Conservation (phyloP, 2,329 filamentous ascomycete species). For the Ophiostoma piceae region DNA sequence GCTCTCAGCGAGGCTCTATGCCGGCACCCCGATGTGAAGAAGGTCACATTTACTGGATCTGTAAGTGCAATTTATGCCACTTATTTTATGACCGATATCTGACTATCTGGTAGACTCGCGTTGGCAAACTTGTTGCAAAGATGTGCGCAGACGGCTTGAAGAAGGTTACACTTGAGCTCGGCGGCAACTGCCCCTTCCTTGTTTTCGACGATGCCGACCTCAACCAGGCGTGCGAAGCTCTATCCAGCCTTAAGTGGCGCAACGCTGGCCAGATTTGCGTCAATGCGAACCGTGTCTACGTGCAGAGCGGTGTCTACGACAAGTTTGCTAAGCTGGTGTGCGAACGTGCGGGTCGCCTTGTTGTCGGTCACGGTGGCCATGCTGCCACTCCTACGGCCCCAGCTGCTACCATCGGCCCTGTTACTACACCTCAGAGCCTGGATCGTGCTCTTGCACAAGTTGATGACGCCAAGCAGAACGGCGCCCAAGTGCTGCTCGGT, state of each 20-base stretch:
- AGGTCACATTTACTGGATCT: conserved; percentile 69
- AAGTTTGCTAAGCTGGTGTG: conserved; percentile 55
- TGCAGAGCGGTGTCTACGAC: conserved; percentile 54
- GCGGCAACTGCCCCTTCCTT: conserved; percentile 63
- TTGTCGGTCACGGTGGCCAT: conserved; percentile 27
- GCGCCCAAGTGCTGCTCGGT: conserved; percentile 30
- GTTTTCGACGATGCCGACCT: conserved; percentile 64
- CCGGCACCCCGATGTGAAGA: conserved; percentile 35
- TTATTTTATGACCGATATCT: too few species aligned
- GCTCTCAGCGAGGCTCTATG: conserved; percentile 41
- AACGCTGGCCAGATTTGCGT: conserved; percentile 73
- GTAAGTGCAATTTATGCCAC: too few species aligned
- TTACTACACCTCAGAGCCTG: conserved; percentile 34
- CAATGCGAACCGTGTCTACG: conserved; percentile 65
- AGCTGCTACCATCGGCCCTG: conserved; percentile 35
- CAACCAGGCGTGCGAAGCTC: conserved; percentile 45
- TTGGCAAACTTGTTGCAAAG: conserved; percentile 58
- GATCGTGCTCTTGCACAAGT: conserved; percentile 34
- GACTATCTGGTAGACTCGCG: too few species aligned
- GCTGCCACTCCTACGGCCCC: conserved; percentile 14
- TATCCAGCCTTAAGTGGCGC: conserved; percentile 33
- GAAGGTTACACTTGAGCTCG: conserved; percentile 63
- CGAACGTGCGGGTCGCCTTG: conserved; percentile 23
- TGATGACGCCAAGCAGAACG: conserved; percentile 25
- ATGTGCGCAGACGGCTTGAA: conserved; percentile 43